phyloP scores from a whole-genome alignment of 73 alveolate genomes.

The Uronychia binucleata region DNA sequence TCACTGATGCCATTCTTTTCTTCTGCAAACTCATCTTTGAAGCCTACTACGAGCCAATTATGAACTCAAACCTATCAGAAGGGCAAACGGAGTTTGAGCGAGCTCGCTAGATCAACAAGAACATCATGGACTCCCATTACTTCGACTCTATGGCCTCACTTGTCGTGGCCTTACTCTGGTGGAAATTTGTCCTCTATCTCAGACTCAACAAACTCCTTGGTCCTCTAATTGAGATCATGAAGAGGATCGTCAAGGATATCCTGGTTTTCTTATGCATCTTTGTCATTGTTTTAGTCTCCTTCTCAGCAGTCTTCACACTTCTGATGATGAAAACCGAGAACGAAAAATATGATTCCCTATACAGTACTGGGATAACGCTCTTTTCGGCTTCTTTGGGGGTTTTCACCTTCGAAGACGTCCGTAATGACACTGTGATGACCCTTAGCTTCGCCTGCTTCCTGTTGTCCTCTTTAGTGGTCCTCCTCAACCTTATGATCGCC shows the following conservation, averaged over 20 bases:
- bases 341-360: background rate
- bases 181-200: background rate
- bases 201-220: background rate
- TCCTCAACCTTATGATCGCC: constrained; percentile 6
- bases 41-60: background rate
- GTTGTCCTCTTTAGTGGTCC: background rate
- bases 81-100: background rate
- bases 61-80: too few relatives aligned
- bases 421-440: background rate
- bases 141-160: background rate
- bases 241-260: background rate
- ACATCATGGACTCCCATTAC: background rate
- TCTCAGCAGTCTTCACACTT: background rate
- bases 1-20: background rate
- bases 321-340: background rate
- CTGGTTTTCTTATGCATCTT: background rate
- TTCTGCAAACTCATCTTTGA: background rate
- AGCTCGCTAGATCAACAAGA: background rate
- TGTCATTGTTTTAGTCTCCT: background rate
- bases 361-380: background rate
- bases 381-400: constrained; percentile 11
- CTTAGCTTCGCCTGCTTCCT: background rate
- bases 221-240: background rate
- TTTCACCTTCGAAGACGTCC: constrained; percentile 2
- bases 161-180: background rate